Evolutionary conservation across 768 basidiomycete species (phyloP), one percentile per base, ranked within the genome.

Genomic region (Boletus pseudopeckii): DNA sequence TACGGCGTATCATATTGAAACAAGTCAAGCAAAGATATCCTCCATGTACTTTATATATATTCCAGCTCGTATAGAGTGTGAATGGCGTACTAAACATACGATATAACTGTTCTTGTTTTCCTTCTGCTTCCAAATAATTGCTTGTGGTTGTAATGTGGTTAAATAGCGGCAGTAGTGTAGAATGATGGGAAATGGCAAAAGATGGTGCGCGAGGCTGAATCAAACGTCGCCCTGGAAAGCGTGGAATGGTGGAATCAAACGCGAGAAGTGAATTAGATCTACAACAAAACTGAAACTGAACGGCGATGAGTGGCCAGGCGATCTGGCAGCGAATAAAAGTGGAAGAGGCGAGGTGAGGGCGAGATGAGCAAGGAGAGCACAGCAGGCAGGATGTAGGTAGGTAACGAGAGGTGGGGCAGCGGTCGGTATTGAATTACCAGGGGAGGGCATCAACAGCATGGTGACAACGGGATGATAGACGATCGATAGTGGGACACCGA

Each of bases 1-100:
- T 14, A 45, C 33, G 24, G 10, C 17, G 10, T 38, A 48, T 54
- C 39, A 44, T 45, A 57, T 39, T 42, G 30, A 32, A 18, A 53
- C 54, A 42, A 47, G 44, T n/a, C 37, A 34, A 41, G 39, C 22
- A 18, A 28, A 18, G 40, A 37, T 8, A 43, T 17, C 9, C 15
- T 10, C 20, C 48, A 26, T 45, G 37, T 52, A 40, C 20, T 43
- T 47, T 43, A 32, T 32, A 18, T 32, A 18, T 32, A 20, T 54
- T 51, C 57, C 53, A 20, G 1, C 48, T 34, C 9, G 41, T 49
- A 26, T 45, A 44, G 42, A 14, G 52, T 50, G 30, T 50, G 48
- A 43, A 56, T 50, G 44, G 37, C 45, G 36, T 30, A 51, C 38
- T 45, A 48, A 48, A 57, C 55, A 57, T 53, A 50, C 53, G 32